Conservation (phyloP, 176 grass and related monocot genomes). For the Carex kokanica region DNA sequence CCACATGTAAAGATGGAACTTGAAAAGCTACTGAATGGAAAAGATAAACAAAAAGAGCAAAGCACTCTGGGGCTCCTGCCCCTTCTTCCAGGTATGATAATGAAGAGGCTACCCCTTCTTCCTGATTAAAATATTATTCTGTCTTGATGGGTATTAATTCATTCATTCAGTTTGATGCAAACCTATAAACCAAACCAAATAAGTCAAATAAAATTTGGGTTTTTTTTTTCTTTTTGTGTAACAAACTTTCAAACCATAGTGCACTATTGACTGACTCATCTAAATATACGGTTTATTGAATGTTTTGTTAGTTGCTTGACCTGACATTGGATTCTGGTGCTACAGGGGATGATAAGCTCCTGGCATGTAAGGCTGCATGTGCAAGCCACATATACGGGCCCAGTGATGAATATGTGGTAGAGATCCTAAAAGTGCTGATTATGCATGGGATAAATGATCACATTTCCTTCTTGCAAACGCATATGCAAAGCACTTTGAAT, state of each 20-base stretch:
- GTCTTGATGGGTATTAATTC: neutral
- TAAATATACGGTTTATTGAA: neutral
- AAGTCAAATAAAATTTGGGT: neutral
- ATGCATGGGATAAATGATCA: conserved; percentile 13
- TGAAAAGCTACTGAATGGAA: neutral
- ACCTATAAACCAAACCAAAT: neutral
- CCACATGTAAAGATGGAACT: neutral
- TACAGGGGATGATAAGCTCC: conserved; percentile 14
- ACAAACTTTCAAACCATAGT: neutral
- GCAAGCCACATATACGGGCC: conserved; percentile 19
- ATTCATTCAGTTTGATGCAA: neutral
- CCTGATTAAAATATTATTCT: neutral
- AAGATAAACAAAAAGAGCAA: neutral
- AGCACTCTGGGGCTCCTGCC: neutral
- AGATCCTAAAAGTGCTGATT: neutral
- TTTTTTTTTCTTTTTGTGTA: neutral
- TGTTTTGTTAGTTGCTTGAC: neutral
- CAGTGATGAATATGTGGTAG: conserved; percentile 5
- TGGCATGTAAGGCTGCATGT: conserved; percentile 24
- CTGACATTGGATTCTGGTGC: neutral
- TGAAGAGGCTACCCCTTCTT: neutral
- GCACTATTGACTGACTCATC: neutral
- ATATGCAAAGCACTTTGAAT: conserved; percentile 14
- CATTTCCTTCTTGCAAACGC: neutral
- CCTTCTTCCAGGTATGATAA: conserved; percentile 12